Evolutionary conservation across 371 early-diverging fungal species (phyloP), one percentile per base, ranked within the genome.

Genomic region (Zychaea mexicana): DNA sequence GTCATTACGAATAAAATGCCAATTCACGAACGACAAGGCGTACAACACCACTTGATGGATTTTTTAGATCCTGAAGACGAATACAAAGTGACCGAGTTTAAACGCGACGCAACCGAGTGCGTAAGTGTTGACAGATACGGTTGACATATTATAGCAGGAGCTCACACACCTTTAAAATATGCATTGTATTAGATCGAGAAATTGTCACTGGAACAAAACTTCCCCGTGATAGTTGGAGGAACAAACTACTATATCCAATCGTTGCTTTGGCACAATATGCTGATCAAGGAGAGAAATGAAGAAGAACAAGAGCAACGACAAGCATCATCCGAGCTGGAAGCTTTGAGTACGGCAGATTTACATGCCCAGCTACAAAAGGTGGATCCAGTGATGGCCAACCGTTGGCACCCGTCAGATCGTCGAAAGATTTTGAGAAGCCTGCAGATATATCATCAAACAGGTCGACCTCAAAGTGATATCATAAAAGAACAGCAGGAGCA

Each of bases 221-320:
- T 93, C 15, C 96, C 98, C 0, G 90, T 98, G 3, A 76, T 98
- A 12, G 98, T 96, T 0, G 98, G 98, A 31, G 98, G 98, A 30
- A 98, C 98, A 0, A 89, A 96, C 68, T 98, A 98, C 70, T 98
- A 98, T 71, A 84, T 98, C 24, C 96, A 98, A 66, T 88, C 92
- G 0, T 66, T 94, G 2, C 75, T 98, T 22, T 98, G 92, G 90
- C 77, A 86, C 27, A 86, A 90, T 49, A 83, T 88, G 0, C 72
- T 91, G n/a, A 72, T 90, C n/a, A 72, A 55, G 6, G 54, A 60
- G 19, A 30, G 46, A 30, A 46, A 54, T 27, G 8, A 6, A 3
- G 46, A 26, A 19, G 57, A 67, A n/a, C 39, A 26, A 19, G 57
- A 67, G 13, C 39, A 57, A 49, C 46, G 33, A 60, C 61, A 67